Evolutionary conservation across 1,284 basidiomycete genomes (phyloP), one percentile per base, ranked within the genome.

Genomic region (Fomitopsis palustris): DNA sequence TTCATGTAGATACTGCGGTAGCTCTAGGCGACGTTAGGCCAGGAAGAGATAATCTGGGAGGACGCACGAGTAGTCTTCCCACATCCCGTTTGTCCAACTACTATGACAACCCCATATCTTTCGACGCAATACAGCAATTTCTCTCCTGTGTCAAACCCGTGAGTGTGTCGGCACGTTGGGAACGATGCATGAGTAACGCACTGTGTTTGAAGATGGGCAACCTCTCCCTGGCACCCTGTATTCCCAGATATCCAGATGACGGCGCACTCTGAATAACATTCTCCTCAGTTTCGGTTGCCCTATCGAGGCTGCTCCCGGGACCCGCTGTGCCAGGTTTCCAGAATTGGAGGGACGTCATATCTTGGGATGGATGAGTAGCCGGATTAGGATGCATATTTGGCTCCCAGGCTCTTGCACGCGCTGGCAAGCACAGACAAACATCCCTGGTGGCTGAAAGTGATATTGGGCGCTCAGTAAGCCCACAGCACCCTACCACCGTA

Each of bases 31-130:
- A 21, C 38, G 55, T 60, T 27, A 59, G 31, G 43, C 8, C 12
- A 12, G 37, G 37, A 31, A 25, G 9, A 37, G 23, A 23, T 17
- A 10, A 16, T 0, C 29, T 21, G 19, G 38, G 3, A 35, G 33
- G n/a, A 49, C 53, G 39, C 35, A 96, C 94, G 95, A 62, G 96
- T 98, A 10, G 95, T 97, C 77, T 99, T 99, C 59, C 97, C 96
- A 60, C 93, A 97, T 4, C 96, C 97, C 0, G 96, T 99, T 70
- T 98, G 95, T 12, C 95, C 96, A 23, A 98, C 91, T 5, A 96
- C 86, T 56, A 99, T 93, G 2, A 89, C 81, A 2, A 96, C 90
- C 1, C 88, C 88, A 71, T 90, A 84, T 53, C 82, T 86, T 76
- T 98, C 95, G 19, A 98, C 76, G 60, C 88, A 88, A 70, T 93